A percentile compares a stretch with the other conserved stretches of the same genome.
Evolutionary conservation across 768 basidiomycete species (phyloP).

Genomic region (Megacollybia marginata): DNA sequence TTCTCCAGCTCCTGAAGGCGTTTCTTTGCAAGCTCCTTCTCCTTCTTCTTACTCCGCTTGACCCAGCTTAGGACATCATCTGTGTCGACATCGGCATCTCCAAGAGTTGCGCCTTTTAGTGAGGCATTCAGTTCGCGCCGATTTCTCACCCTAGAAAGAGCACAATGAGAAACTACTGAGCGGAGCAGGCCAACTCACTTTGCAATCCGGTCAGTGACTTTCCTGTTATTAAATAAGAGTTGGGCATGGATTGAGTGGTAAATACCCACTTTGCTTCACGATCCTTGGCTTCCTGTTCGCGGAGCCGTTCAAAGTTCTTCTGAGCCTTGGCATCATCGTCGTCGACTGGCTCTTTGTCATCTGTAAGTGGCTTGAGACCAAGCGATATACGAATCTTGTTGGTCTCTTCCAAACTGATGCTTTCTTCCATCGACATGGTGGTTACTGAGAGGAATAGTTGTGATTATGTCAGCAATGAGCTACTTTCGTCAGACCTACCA

Average conservation of each 20-base stretch:
- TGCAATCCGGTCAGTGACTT: slow-evolving; percentile 67
- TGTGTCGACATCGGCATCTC: slow-evolving; percentile 71
- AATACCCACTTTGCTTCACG: slow-evolving; percentile 63
- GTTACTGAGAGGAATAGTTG: slow-evolving; percentile 4
- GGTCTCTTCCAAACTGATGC: slow-evolving; percentile 89
- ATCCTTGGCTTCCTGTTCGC: slow-evolving; percentile 63
- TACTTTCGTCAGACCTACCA: neutral
- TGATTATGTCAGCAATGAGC: neutral
- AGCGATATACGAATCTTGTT: slow-evolving; percentile 93
- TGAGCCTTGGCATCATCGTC: slow-evolving; percentile 81
- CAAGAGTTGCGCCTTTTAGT: slow-evolving; percentile 89
- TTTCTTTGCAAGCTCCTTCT: slow-evolving; percentile 81
- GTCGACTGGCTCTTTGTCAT: slow-evolving; percentile 63
- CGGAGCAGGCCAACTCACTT: slow-evolving; percentile 57
- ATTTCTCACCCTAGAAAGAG: slow-evolving; percentile 78
- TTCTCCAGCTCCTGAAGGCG: slow-evolving; percentile 77
- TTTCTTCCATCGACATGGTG: slow-evolving; percentile 71
- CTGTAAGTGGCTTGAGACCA: slow-evolving; percentile 89
- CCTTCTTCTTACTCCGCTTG: slow-evolving; percentile 84
- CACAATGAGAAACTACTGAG: slow-evolving; percentile 32
- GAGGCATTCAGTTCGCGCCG: slow-evolving; percentile 86
- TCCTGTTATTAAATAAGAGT: slow-evolving; percentile 35
- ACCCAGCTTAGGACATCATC: slow-evolving; percentile 87
- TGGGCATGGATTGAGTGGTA: slow-evolving; percentile 16
- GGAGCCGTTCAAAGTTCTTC: slow-evolving; percentile 71